phyloP scores from a whole-genome alignment of 768 basidiomycete species.

The Lactifluus echinatus region DNA sequence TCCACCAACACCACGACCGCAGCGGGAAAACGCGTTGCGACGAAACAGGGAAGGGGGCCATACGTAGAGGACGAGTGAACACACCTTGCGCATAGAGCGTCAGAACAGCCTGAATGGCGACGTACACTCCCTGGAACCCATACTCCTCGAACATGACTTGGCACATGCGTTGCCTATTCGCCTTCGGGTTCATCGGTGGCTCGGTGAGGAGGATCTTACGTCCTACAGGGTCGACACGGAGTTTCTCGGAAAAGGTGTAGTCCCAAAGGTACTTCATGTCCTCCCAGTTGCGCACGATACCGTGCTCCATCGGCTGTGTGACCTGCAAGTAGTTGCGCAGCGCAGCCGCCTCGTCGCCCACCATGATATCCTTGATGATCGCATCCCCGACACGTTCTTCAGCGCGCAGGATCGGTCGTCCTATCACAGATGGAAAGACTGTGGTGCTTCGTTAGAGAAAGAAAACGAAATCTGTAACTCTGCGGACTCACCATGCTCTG shows the following conservation, averaged over 20 bases:
- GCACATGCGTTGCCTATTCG: conserved; percentile 86
- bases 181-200: conserved; percentile 98
- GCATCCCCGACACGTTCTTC: conserved; percentile 87
- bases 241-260: conserved; percentile 96
- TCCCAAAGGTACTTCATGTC: conserved; percentile 99
- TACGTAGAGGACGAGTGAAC: conserved; percentile 24
- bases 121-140: conserved; percentile 90
- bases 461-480: neutral
- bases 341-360: conserved; percentile 93
- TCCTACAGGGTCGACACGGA: conserved; percentile 78
- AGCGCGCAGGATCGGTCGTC: conserved; percentile 93
- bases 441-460: neutral
- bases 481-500: conserved; percentile 39
- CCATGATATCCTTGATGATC: conserved; percentile 94
- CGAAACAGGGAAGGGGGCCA: neutral
- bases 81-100: conserved; percentile 97
- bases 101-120: conserved; percentile 97
- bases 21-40: neutral
- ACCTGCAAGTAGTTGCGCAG: conserved; percentile 94
- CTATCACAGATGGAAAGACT: conserved; percentile 97
- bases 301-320: conserved; percentile 98
- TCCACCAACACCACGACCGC: neutral
- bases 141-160: conserved; percentile 99
- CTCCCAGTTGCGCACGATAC: conserved; percentile 98
- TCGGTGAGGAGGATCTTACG: conserved; percentile 91